Evolutionary conservation across 176 grass and related monocot species (phyloP), one percentile per base, ranked within the genome.

Genomic region (Alloteropsis semialata): DNA sequence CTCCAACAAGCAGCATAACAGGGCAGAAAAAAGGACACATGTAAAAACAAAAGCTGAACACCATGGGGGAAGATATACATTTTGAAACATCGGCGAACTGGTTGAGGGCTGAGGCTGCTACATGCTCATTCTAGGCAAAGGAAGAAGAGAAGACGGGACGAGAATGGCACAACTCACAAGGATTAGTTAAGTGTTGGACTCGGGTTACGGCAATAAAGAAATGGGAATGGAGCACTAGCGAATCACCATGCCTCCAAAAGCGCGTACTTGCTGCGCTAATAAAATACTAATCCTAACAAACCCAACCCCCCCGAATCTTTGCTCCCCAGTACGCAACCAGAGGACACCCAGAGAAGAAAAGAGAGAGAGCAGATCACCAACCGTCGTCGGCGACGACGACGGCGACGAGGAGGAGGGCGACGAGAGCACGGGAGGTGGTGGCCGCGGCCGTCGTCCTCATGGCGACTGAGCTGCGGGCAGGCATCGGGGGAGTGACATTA

Each of bases 241-340:
- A 61, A 90, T 86, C 88, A 72, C 84, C 84, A 27, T 74, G 84
- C 84, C 57, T 74, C 78, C 59, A 80, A 90, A 90, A 90, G 84
- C 33, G 34, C 46, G 83, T 90, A 77, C 88, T 86, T 86, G 78
- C 63, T 2, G 33, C 88, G 75, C 80, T 87, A 90, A 83, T 90
- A 90, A 87, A 90, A 84, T 62, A 90, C 75, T 69, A 79, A 80
- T 84, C 88, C 83, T 48, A 68, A 76, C 87, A 42, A 86, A 86
- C 78, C 78, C 22, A 81, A 55, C 22, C 44, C 64, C 50, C 58
- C 32, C 50, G 80, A 79, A 83, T 79, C 59, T 75, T 73, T 75
- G 80, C 80, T 69, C 84, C 88, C 75, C 89, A 44, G 74, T 30
- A 69, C 73, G 33, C 60, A 75, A 74, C 80, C 66, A 4, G 71